Evolutionary conservation across 164 flowering plant species (phyloP).

Genomic region (Sextonia rubra): DNA sequence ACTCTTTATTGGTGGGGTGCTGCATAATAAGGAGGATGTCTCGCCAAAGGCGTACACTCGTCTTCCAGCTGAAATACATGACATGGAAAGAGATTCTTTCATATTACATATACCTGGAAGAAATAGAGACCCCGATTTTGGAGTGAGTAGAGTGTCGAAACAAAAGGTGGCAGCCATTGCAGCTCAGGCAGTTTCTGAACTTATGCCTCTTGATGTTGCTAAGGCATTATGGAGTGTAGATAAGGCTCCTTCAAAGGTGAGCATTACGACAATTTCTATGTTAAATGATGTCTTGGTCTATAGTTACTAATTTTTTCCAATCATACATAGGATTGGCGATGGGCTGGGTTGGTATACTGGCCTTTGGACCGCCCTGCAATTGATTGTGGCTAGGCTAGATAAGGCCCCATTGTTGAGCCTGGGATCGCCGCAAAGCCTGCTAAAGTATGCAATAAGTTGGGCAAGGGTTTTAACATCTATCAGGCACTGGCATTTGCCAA

Average conservation of each 20-base stretch:
- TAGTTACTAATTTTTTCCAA: background rate
- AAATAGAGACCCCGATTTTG: slow-evolving; percentile 37
- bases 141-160: slow-evolving; percentile 39
- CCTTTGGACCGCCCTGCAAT: background rate
- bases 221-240: slow-evolving; percentile 70
- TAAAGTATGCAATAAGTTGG: background rate
- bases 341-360: too few species aligned
- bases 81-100: slow-evolving; percentile 75
- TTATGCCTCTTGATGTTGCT: slow-evolving; percentile 92
- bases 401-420: background rate
- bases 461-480: background rate
- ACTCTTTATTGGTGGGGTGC: slow-evolving; percentile 78
- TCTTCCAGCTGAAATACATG: slow-evolving; percentile 66
- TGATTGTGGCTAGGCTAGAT: background rate
- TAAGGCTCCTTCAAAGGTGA: slow-evolving; percentile 76
- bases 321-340: background rate
- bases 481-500: background rate
- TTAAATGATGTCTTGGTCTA: background rate
- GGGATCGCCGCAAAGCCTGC: background rate
- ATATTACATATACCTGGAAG: slow-evolving; percentile 55
- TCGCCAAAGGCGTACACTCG: slow-evolving; percentile 58
- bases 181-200: slow-evolving; percentile 70
- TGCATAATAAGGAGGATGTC: slow-evolving; percentile 70
- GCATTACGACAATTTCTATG: too few species aligned
- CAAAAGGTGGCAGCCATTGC: slow-evolving; percentile 63